phyloP scores from a whole-genome alignment of 495 filamentous ascomycete species.

The Penicillium lagena region DNA sequence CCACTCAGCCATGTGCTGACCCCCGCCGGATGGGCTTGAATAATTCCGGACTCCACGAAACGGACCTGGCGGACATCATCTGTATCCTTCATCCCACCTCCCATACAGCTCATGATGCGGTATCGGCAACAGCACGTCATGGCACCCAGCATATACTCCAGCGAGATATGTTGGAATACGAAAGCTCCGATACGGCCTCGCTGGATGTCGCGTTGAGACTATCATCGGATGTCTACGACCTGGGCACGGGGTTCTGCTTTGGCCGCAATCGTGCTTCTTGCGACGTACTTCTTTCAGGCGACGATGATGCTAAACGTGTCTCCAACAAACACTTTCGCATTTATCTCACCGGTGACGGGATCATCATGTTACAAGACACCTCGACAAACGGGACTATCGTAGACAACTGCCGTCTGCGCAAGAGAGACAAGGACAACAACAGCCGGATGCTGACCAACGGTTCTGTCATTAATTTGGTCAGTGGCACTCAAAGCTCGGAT shows the following conservation, averaged over 20 bases:
- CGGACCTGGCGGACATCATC: conserved; percentile 81
- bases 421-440: conserved; percentile 37
- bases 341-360: conserved; percentile 68
- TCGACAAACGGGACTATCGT: conserved; percentile 93
- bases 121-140: conserved; percentile 36
- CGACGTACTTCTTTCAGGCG: conserved; percentile 60
- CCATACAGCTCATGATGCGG: conserved; percentile 59
- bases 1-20: conserved; percentile 77
- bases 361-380: conserved; percentile 83
- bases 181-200: conserved; percentile 36
- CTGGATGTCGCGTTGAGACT: conserved; percentile 74
- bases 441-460: conserved; percentile 65
- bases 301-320: conserved; percentile 52
- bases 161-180: conserved; percentile 28
- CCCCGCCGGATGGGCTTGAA: conserved; percentile 69
- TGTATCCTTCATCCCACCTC: conserved; percentile 82
- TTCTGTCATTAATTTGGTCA: conserved; percentile 64
- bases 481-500: conserved; percentile 35
- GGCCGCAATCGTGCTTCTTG: conserved; percentile 66
- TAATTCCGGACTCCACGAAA: conserved; percentile 68
- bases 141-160: conserved; percentile 56
- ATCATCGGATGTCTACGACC: conserved; percentile 61
- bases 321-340: conserved; percentile 93
- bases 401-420: conserved; percentile 56
- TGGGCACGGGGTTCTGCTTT: conserved; percentile 69